Evolutionary conservation across 805 yeast genomes (phyloP).

Genomic region (Hanseniaspora clermontiae): DNA sequence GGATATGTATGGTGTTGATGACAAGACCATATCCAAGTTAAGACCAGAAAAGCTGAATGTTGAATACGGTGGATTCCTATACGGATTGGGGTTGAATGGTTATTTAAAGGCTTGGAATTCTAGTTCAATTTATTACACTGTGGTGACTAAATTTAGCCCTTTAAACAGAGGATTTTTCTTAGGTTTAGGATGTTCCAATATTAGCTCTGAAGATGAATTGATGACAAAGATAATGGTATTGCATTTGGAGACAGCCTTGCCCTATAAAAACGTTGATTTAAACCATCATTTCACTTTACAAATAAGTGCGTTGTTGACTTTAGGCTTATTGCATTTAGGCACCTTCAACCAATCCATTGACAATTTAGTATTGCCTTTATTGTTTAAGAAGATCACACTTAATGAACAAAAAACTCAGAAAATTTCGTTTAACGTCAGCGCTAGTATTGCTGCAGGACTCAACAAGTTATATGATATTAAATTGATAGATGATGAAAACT

Average conservation of each 20-base stretch:
- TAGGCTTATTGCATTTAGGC: constrained; percentile 69
- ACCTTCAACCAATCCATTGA: constrained; percentile 79
- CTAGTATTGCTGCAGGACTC: constrained; percentile 79
- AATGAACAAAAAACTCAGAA: constrained; percentile 46
- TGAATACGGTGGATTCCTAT: constrained; percentile 88
- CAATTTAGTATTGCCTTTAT: constrained; percentile 59
- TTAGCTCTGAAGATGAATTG: constrained; percentile 73
- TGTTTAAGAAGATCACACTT: constrained; percentile 37
- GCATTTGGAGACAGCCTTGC: constrained; percentile 82
- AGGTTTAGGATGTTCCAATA: constrained; percentile 84
- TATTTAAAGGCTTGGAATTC: constrained; percentile 82
- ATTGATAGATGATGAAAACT: constrained; percentile 32
- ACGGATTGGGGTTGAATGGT: constrained; percentile 86
- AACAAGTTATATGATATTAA: constrained; percentile 53
- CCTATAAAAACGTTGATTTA: constrained; percentile 67
- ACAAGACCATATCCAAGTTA: constrained; percentile 86
- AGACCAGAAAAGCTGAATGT: constrained; percentile 59
- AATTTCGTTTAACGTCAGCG: constrained; percentile 75
- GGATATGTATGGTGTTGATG: constrained; percentile 27
- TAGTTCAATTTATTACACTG: constrained; percentile 61
- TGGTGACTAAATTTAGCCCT: constrained; percentile 75
- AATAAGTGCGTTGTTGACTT: constrained; percentile 80
- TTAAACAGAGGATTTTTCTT: constrained; percentile 78
- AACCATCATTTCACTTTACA: constrained; percentile 76
- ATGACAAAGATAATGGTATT: constrained; percentile 84